phyloP scores from a whole-genome alignment of 2,329 filamentous ascomycete genomes.

The Diaporthe citri region DNA sequence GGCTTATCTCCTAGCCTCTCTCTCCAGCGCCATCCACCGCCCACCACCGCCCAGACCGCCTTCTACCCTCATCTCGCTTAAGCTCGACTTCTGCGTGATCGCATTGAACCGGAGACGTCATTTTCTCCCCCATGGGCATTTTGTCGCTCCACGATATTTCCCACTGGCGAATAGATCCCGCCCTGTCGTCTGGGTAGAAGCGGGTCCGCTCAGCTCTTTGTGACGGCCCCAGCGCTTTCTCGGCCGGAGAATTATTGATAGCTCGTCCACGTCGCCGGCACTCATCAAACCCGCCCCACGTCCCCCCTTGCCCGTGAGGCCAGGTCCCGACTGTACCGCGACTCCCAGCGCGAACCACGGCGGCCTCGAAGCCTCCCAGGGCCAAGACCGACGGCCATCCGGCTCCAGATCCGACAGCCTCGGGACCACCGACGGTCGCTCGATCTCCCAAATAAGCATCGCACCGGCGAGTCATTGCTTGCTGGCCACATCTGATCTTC shows the following conservation, averaged over 20 bases:
- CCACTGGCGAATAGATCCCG: constrained; percentile 17
- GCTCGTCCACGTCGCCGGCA: constrained; percentile 4
- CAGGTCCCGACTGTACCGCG: constrained; percentile 2
- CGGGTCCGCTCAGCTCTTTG: constrained; percentile 19
- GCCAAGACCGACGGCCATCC: constrained; percentile 11
- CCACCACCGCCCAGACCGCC: constrained; percentile 19
- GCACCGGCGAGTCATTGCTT: constrained; percentile 30
- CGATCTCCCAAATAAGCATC: constrained; percentile 5
- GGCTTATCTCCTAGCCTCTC: not conserved
- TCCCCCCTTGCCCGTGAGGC: constrained; percentile 6
- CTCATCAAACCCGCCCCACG: constrained; percentile 33
- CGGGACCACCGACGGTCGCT: not conserved
- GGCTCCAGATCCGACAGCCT: constrained; percentile 17
- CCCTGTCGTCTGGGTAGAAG: constrained; percentile 18
- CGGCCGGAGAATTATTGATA: constrained; percentile 28
- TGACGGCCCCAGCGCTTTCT: constrained; percentile 3
- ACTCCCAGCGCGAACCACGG: constrained; percentile 9
- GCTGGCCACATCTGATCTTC: constrained; percentile 12
- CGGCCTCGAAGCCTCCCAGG: constrained; percentile 4
- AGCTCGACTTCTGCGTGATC: constrained; percentile 11
- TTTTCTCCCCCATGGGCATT: constrained; percentile 32
- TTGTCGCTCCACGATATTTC: constrained; percentile 29
- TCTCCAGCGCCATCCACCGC: not conserved
- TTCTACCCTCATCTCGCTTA: constrained; percentile 32
- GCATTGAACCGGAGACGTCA: constrained; percentile 29